phyloP scores from a whole-genome alignment of 1,284 basidiomycete species.

The Trichosporon faecale region DNA sequence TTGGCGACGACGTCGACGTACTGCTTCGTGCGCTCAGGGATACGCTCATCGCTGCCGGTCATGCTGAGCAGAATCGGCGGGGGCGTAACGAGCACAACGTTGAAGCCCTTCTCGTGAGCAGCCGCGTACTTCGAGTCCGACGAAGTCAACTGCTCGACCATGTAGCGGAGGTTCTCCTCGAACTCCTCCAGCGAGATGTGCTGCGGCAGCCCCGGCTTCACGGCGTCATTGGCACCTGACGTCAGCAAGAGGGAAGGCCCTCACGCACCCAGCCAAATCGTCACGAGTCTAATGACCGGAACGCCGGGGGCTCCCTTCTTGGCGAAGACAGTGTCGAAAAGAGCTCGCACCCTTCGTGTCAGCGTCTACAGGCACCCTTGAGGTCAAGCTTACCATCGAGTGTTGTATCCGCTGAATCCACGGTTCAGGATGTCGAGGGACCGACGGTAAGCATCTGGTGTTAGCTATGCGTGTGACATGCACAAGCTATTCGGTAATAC shows the following conservation, averaged over 20 bases:
- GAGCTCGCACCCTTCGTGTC: conserved; percentile 12
- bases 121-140: conserved; percentile 24
- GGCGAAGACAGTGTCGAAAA: conserved; percentile 37
- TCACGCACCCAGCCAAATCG: conserved; percentile 42
- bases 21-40: conserved; percentile 59
- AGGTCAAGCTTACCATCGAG: conserved; percentile 29
- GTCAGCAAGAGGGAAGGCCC: not conserved
- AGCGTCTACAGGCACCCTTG: not conserved
- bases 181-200: conserved; percentile 30
- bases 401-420: conserved; percentile 42
- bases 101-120: conserved; percentile 25
- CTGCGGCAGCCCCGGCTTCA: conserved; percentile 10
- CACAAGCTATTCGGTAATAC: no score
- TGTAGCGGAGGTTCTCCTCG: conserved; percentile 29
- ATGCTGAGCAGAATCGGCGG: conserved; percentile 69
- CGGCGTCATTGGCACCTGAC: conserved; percentile 30
- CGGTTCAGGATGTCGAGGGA: conserved; percentile 41
- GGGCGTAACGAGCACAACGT: conserved; percentile 73
- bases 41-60: conserved; percentile 53
- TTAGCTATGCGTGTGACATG: not conserved
- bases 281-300: conserved; percentile 35
- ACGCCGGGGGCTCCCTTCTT: conserved; percentile 28
- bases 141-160: conserved; percentile 30
- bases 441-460: conserved; percentile 35
- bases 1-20: conserved; percentile 68